Evolutionary conservation across 2,329 filamentous ascomycete genomes (phyloP), one percentile per base, ranked within the genome.

Genomic region (Cercospora citrullina): DNA sequence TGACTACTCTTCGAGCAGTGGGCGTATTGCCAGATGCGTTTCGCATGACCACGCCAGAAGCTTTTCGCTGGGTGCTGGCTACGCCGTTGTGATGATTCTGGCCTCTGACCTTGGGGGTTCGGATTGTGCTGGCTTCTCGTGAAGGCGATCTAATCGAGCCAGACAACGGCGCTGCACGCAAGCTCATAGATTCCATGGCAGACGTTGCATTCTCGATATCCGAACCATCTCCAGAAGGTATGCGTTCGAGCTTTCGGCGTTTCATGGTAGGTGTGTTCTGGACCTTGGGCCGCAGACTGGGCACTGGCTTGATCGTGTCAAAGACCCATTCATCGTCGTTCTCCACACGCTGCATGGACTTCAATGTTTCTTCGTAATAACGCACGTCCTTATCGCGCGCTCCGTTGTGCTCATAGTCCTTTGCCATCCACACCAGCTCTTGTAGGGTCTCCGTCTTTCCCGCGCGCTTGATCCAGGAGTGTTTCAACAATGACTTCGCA

Each of bases 241-340:
- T 80, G 28, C 82, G 78, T 23, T 82, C 79, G 36, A 82, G 75
- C 72, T 84, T 86, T 68, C 82, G 79, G 66, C 81, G 80, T 74
- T 81, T 85, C 69, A 79, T 77, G 4, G 85, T 87, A 39, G 67
- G 67, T 18, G 67, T 68, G 26, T 60, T 48, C 12, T 55, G 31
- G n/a, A 73, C 87, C 83, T 67, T 82, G 87, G 23, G 67, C 74
- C 90, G 83, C 69, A 83, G 80, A 0, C 91, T 92, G 7, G 84
- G 80, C 12, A 84, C 79, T 12, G 10, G 86, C 79, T 92, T 95
- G 76, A 98, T 89, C 0, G 94, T 98, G 76, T 97, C 94, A 77
- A 98, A 98, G 2, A 96, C 90, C 94, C 94, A 98, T 71, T 92
- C 94, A 71, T 97, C 93, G 16, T 91, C 85, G 5, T 93, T 90